Conservation (phyloP, 305 asterid genomes). For the Solanum chacoense region DNA sequence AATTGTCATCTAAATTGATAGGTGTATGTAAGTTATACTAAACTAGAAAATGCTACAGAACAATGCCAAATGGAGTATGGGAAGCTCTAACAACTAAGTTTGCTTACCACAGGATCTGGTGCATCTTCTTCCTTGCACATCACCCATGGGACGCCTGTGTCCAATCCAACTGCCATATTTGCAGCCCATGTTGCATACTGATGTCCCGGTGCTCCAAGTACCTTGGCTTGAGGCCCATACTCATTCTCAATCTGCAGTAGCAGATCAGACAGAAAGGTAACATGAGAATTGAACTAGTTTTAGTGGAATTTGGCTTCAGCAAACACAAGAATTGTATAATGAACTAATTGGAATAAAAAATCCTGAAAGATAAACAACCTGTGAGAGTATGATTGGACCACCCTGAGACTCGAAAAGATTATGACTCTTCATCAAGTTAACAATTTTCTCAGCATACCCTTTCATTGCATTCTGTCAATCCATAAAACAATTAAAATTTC, state of each 20-base stretch:
- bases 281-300: background rate
- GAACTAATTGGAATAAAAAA: background rate
- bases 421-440: conserved; percentile 73
- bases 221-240: conserved; percentile 73
- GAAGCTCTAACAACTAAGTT: background rate
- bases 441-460: conserved; percentile 73
- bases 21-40: background rate
- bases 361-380: conserved; percentile 46
- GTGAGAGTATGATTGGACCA: conserved; percentile 87
- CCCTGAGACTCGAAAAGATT: conserved; percentile 70
- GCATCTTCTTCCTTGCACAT: conserved; percentile 99
- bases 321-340: background rate
- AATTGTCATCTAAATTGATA: background rate
- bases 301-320: background rate
- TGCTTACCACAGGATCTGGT: conserved; percentile 82
- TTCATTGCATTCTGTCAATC: conserved; percentile 69
- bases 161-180: conserved; percentile 65
- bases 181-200: conserved; percentile 82
- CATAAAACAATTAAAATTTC: conserved; percentile 9
- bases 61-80: background rate
- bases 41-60: background rate
- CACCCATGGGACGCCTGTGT: conserved; percentile 98
- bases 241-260: conserved; percentile 79
- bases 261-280: background rate
- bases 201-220: conserved; percentile 59